phyloP scores from a whole-genome alignment of 352 stramenopile species.

The Peronospora tabacina region DNA sequence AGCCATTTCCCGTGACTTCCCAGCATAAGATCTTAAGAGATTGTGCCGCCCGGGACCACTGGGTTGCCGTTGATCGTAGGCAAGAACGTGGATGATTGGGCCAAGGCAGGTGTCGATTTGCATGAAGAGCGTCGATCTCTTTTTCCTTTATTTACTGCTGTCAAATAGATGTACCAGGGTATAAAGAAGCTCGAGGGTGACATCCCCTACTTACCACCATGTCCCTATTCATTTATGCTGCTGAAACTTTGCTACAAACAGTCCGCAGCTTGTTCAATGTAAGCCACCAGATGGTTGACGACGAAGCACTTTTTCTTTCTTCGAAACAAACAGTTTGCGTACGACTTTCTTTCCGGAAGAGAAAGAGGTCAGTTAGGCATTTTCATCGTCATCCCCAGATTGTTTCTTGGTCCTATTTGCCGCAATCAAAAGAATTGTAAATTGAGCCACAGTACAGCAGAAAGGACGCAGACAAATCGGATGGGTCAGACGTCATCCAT shows the following conservation, averaged over 20 bases:
- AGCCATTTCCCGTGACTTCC: no score
- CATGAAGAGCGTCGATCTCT: background rate
- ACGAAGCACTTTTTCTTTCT: slow-evolving; percentile 7
- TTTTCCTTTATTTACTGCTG: background rate
- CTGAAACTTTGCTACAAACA: background rate
- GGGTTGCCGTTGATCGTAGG: background rate
- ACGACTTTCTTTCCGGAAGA: background rate
- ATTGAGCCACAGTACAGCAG: background rate
- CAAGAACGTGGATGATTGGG: background rate
- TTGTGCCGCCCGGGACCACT: no score
- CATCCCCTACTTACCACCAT: no score
- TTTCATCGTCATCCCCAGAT: slow-evolving; percentile 10
- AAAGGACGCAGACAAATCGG: no score
- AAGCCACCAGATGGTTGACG: slow-evolving; percentile 20
- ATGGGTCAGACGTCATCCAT: slow-evolving; percentile 70
- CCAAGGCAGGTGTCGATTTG: background rate
- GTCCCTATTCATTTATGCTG: background rate
- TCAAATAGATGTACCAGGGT: no score
- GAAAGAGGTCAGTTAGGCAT: slow-evolving; percentile 18
- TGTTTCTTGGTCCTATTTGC: background rate
- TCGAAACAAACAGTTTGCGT: slow-evolving; percentile 15
- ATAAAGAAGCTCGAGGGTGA: no score
- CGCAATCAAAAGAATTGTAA: background rate
- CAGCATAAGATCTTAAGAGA: no score
- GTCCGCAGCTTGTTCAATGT: slow-evolving; percentile 14